Evolutionary conservation across 108 stramenopile species (phyloP), one percentile per base, ranked within the genome.

Genomic region (Aurantiochytrium sp.): DNA sequence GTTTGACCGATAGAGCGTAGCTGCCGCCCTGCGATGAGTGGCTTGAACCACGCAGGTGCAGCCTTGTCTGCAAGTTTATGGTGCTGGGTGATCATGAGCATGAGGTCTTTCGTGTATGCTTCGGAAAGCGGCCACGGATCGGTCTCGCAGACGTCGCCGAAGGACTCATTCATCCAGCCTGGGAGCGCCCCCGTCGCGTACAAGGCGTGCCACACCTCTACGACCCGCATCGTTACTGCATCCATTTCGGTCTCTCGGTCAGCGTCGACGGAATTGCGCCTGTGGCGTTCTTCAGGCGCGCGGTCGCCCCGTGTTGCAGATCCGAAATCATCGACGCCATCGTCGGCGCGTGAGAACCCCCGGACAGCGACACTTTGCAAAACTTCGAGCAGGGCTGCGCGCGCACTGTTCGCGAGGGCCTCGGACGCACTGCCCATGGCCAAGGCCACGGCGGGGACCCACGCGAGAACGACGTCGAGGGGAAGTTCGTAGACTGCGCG

Each of bases 11-110:
- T 81, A 8, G 45, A 12, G 21, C 24, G 39, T 12, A 81, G 39
- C 73, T 81, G 73, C 17, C 73, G 39, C 6, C 10, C 39, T 48
- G 73, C 73, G 19, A 41, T 48, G 30, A 81, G 73, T 12, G 73
- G 73, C 1, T 48, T 41, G 30, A 81, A 81, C 73, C 73, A 81
- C 6, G n/a, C 12, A 48, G 73, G 73, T 12, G 42, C 45, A 27
- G 24, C 73, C 17, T 81, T 15, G 21, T 42, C 8, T 6, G n/a
- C 42, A n/a, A 48, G 39, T 24, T 81, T 81, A 12, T 81, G 39
- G n/a, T 81, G 73, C 39, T 81, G 73, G 19, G 73, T 81, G 1
- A 81, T 41, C 73, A 81, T 81, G 27, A 81, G 73, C 73, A 81
- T 81, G 27, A 81, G n/a, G 30, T 81, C 73, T 42, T 81, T 41